phyloP scores from a whole-genome alignment of 305 asterid species.

The Striga hermonthica region DNA sequence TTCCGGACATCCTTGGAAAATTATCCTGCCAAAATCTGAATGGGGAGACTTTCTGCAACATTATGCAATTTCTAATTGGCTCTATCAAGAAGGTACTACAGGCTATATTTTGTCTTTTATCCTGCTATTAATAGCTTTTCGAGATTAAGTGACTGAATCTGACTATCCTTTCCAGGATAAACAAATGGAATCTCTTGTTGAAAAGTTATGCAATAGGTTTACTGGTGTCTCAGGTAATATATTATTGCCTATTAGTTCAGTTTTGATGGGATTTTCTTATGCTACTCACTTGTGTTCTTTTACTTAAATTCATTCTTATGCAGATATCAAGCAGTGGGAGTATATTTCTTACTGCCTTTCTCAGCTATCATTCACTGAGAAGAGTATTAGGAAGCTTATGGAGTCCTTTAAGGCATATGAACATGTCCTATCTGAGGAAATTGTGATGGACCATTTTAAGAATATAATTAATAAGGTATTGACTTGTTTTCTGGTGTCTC shows the following conservation, averaged over 20 bases:
- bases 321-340: conserved; percentile 84
- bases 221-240: conserved; percentile 80
- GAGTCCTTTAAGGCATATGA: conserved; percentile 84
- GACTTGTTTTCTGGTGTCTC: conserved; percentile 1
- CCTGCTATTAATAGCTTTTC: conserved; percentile 19
- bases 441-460: conserved; percentile 79
- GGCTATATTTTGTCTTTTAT: conserved; percentile 20
- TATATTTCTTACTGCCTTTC: conserved; percentile 92
- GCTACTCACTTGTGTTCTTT: background rate
- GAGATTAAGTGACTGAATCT: conserved; percentile 25
- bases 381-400: conserved; percentile 81
- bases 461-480: conserved; percentile 77
- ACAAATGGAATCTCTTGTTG: conserved; percentile 97
- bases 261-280: conserved; percentile 8
- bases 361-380: conserved; percentile 84
- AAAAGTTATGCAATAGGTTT: conserved; percentile 86
- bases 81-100: conserved; percentile 82
- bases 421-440: conserved; percentile 72
- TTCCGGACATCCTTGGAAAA: conserved; percentile 93
- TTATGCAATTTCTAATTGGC: conserved; percentile 87
- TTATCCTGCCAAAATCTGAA: conserved; percentile 69
- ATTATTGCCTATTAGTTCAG: conserved; percentile 16
- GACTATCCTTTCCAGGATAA: conserved; percentile 58
- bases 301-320: conserved; percentile 26
- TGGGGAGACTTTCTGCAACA: conserved; percentile 80